These are phyloP conservation scores for Pythium diclinum DNA, from an alignment of 352 stramenopile genomes.

Conservation along the genomic window DNA sequence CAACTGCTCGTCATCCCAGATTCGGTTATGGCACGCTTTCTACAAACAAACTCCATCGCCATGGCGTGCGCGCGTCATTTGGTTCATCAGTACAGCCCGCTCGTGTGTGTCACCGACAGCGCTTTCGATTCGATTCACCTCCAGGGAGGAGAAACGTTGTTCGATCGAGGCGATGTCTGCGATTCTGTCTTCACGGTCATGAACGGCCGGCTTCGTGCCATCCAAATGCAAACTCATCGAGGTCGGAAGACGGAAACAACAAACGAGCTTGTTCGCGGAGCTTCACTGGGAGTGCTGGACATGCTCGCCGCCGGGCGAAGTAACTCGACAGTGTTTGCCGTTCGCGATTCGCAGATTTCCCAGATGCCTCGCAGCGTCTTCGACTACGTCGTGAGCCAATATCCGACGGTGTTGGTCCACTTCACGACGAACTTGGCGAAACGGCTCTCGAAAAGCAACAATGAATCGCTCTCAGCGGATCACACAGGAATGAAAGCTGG, in stretches of 20 bases:
- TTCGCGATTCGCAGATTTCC: conserved; percentile 85
- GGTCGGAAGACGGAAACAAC: conserved; percentile 71
- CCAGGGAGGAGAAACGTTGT: conserved; percentile 76
- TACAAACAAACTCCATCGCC: conserved; percentile 51
- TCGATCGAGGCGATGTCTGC: conserved; percentile 70
- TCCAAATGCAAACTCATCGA: conserved; percentile 60
- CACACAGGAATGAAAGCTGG: conserved; percentile 34
- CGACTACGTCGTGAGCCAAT: conserved; percentile 72
- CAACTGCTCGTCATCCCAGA: conserved; percentile 57
- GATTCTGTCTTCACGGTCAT: conserved; percentile 82
- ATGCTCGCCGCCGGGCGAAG: conserved; percentile 72
- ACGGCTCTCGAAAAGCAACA: conserved; percentile 46
- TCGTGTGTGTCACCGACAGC: conserved; percentile 71
- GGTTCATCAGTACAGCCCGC: conserved; percentile 63
- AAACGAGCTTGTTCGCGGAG: conserved; percentile 75
- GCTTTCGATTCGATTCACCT: conserved; percentile 85
- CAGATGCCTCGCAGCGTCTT: conserved; percentile 86
- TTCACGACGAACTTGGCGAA: conserved; percentile 77
- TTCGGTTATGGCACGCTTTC: conserved; percentile 49
- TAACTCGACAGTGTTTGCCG: conserved; percentile 81
- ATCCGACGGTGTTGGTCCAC: conserved; percentile 68
- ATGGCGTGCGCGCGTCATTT: conserved; percentile 57
- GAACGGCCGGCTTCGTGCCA: conserved; percentile 68
- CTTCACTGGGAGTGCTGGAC: conserved; percentile 77
- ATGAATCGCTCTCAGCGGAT: conserved; percentile 36